phyloP scores from a whole-genome alignment of 2,329 filamentous ascomycete species.

The Microcera coccophila region DNA sequence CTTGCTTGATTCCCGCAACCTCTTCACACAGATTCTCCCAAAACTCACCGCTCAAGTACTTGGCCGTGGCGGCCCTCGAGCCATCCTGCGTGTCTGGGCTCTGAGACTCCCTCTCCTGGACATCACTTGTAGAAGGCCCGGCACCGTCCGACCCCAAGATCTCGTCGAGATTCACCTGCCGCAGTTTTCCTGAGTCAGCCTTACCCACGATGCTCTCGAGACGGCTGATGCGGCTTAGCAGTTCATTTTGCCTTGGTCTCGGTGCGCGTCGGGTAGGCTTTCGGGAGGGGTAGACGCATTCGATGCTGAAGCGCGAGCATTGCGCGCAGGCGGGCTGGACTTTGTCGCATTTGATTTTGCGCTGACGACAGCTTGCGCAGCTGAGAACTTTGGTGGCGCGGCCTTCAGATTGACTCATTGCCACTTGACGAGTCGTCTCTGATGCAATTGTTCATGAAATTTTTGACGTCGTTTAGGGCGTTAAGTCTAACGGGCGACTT shows the following conservation, averaged over 20 bases:
- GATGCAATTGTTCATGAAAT: no score
- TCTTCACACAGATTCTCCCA: constrained; percentile 43
- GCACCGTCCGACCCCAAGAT: not conserved
- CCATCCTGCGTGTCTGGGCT: constrained; percentile 2
- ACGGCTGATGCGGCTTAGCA: constrained; percentile 42
- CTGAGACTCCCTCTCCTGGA: not conserved
- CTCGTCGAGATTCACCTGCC: constrained; percentile 19
- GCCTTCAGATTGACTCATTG: constrained; percentile 19
- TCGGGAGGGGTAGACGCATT: constrained; percentile 46
- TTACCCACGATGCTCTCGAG: constrained; percentile 45
- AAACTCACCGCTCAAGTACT: constrained; percentile 42
- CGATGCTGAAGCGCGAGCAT: constrained; percentile 44
- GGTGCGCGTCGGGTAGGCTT: constrained; percentile 41
- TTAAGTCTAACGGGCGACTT: no score
- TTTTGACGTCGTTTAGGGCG: not conserved
- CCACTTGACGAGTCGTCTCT: constrained; percentile 3
- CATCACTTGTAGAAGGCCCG: not conserved
- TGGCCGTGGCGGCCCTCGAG: constrained; percentile 25
- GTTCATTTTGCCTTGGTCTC: constrained; percentile 40
- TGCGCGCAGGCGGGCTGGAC: constrained; percentile 49
- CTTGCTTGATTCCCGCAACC: constrained; percentile 43
- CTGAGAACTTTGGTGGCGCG: constrained; percentile 37
- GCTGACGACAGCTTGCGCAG: constrained; percentile 60
- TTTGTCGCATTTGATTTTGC: constrained; percentile 60
- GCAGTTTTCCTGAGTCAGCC: constrained; percentile 33